Conservation (phyloP, 2,329 filamentous ascomycete species). For the Fusarium agapanthi region DNA sequence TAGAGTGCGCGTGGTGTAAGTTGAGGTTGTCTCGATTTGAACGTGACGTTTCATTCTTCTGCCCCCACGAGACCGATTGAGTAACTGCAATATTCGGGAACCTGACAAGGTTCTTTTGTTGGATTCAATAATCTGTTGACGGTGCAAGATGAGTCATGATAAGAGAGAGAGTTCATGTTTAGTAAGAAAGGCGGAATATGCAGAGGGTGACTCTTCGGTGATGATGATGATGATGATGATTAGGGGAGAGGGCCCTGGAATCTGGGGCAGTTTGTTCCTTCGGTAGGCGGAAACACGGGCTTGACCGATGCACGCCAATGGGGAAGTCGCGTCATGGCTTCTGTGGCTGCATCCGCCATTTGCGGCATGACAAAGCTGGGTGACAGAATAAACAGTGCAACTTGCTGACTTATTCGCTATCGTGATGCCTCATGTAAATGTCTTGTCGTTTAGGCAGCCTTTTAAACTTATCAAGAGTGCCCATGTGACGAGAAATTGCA, state of each 20-base stretch:
- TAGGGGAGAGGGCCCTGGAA: conserved; percentile 11
- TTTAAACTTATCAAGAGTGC: conserved; percentile 6
- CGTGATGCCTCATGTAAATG: conserved; percentile 26
- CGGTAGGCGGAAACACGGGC: conserved; percentile 27
- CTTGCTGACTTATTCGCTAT: not conserved
- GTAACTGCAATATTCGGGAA: not conserved
- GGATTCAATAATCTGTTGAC: not conserved
- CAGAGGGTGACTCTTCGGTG: conserved; percentile 13
- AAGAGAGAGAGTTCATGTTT: conserved; percentile 12
- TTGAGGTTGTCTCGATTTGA: conserved; percentile 19
- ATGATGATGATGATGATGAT: not conserved
- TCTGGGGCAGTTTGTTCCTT: conserved; percentile 14
- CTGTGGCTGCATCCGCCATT: conserved; percentile 28
- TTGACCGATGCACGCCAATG: conserved; percentile 40
- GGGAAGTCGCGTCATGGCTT: conserved; percentile 30
- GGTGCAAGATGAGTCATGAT: conserved; percentile 24
- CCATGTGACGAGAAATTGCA: conserved; percentile 11
- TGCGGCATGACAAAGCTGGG: not conserved
- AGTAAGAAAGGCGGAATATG: conserved; percentile 30
- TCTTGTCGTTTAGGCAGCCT: conserved; percentile 27
- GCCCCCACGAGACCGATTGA: conserved; percentile 16
- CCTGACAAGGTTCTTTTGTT: conserved; percentile 9
- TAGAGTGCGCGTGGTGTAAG: conserved; percentile 1
- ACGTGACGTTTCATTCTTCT: conserved; percentile 35
- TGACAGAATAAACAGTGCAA: conserved; percentile 19